phyloP scores from a whole-genome alignment of 2,329 filamentous ascomycete species.

The Thielaviopsis euricoi region DNA sequence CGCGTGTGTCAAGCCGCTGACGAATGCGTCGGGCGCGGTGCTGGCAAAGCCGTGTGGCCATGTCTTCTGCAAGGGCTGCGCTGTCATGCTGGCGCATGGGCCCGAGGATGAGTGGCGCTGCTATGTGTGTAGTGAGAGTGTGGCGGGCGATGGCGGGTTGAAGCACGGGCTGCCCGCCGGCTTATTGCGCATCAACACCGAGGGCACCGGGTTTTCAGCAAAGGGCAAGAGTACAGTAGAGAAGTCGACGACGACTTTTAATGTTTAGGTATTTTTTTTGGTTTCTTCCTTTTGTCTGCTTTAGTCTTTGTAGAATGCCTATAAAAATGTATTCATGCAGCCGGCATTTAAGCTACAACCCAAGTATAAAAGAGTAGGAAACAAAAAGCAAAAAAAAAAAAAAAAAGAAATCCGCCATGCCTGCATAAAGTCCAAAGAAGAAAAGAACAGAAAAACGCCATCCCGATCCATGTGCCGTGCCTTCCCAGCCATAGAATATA shows the following conservation, averaged over 20 bases:
- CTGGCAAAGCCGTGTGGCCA: constrained; percentile 82
- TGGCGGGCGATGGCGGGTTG: constrained; percentile 30
- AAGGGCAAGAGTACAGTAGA: constrained; percentile 71
- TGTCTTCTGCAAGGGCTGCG: constrained; percentile 57
- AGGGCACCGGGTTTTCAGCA: constrained; percentile 85
- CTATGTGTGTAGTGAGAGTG: constrained; percentile 71
- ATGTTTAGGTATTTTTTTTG: too few relatives aligned
- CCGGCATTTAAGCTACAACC: too few relatives aligned
- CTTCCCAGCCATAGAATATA: too few relatives aligned
- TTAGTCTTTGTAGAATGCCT: not conserved
- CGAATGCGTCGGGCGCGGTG: constrained; percentile 67
- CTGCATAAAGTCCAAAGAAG: too few relatives aligned
- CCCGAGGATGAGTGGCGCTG: constrained; percentile 40
- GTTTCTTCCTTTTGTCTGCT: too few relatives aligned
- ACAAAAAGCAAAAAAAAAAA: too few relatives aligned
- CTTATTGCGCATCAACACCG: constrained; percentile 62
- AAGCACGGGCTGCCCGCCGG: constrained; percentile 39
- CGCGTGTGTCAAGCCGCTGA: constrained; percentile 66
- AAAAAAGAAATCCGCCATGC: not conserved
- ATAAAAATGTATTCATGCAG: too few relatives aligned
- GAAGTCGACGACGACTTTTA: constrained; percentile 70
- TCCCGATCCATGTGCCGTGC: too few relatives aligned
- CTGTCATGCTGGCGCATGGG: constrained; percentile 29
- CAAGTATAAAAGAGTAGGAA: too few relatives aligned
- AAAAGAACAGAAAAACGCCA: too few relatives aligned